Conservation (phyloP, 2,329 filamentous ascomycete species). For the Teratosphaeria viscida region DNA sequence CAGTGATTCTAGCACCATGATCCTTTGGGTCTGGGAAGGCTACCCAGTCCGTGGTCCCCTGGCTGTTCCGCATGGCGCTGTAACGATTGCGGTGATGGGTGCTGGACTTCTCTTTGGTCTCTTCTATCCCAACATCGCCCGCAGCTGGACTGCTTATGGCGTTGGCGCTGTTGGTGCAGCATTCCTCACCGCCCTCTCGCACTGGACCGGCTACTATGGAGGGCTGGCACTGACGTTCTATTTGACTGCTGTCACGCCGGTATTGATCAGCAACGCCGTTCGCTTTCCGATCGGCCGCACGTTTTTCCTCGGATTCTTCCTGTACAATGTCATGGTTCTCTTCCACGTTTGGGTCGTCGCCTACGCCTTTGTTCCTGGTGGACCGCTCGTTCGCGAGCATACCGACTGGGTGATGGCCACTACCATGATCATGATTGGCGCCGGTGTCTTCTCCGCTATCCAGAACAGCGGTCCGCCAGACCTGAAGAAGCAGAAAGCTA, state of each 20-base stretch:
- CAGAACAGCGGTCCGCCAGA: conserved; percentile 33
- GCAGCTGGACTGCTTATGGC: conserved; percentile 70
- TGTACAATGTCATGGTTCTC: conserved; percentile 91
- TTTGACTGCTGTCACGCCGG: conserved; percentile 66
- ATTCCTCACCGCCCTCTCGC: conserved; percentile 61
- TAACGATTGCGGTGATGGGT: conserved; percentile 81
- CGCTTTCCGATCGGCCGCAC: conserved; percentile 66
- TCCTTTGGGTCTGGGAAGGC: conserved; percentile 95
- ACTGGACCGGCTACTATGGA: conserved; percentile 88
- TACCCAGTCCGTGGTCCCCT: conserved; percentile 84
- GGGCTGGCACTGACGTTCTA: conserved; percentile 67
- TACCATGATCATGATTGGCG: conserved; percentile 75
- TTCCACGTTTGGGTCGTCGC: conserved; percentile 98
- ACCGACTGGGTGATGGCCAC: conserved; percentile 91
- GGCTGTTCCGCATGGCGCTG: conserved; percentile 78
- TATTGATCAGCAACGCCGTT: conserved; percentile 64
- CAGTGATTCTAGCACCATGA: conserved; percentile 98
- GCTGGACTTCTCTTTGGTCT: conserved; percentile 67
- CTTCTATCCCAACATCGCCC: conserved; percentile 57
- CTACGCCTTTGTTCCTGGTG: conserved; percentile 94
- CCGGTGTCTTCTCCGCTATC: conserved; percentile 64
- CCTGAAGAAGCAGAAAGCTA: conserved; percentile 31
- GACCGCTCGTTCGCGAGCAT: conserved; percentile 80
- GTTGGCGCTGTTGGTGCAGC: conserved; percentile 70
- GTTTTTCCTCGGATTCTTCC: conserved; percentile 78